These are phyloP conservation scores for Musa troglodytarum DNA, from an alignment of 176 grass and related monocot genomes.

Conservation along the genomic window DNA sequence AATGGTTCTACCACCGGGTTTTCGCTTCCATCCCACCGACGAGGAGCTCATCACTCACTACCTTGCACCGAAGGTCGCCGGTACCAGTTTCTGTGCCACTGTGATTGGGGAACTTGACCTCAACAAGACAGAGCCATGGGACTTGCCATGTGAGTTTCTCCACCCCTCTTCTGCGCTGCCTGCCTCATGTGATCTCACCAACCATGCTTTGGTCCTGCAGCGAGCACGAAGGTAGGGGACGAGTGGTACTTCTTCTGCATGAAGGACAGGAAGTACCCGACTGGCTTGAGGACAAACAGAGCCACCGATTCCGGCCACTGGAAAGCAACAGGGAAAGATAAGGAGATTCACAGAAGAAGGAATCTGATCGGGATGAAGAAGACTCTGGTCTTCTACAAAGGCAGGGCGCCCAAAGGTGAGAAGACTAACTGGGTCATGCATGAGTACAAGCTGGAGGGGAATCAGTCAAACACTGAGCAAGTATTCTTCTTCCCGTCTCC, in stretches of 20 bases:
- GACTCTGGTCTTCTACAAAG: slow-evolving; percentile 16
- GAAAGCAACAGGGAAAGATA: slow-evolving; percentile 22
- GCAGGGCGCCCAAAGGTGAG: slow-evolving; percentile 3
- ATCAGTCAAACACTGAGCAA: neutral
- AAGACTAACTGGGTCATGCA: slow-evolving; percentile 22
- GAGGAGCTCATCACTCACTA: slow-evolving; percentile 24
- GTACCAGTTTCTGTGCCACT: neutral
- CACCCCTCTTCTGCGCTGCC: neutral
- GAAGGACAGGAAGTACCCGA: slow-evolving; percentile 17
- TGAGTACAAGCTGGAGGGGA: slow-evolving; percentile 16
- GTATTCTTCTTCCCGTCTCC: neutral
- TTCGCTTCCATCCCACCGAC: slow-evolving; percentile 15
- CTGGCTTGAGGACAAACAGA: slow-evolving; percentile 12
- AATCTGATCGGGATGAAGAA: slow-evolving; percentile 12
- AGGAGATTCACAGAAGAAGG: slow-evolving; percentile 8
- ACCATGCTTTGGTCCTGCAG: neutral
- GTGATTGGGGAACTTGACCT: slow-evolving; percentile 12
- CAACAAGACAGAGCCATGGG: slow-evolving; percentile 10
- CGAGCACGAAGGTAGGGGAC: slow-evolving; percentile 4
- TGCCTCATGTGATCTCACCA: neutral
- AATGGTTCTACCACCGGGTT: slow-evolving; percentile 9
- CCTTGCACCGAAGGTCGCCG: neutral
- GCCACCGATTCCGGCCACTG: slow-evolving; percentile 12
- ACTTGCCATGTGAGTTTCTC: slow-evolving; percentile 7
- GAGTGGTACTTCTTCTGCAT: slow-evolving; percentile 23